A percentile compares a stretch with the other conserved stretches of the same genome.
phyloP scores from a whole-genome alignment of 805 yeast genomes.

The Zygosaccharomyces bailii region DNA sequence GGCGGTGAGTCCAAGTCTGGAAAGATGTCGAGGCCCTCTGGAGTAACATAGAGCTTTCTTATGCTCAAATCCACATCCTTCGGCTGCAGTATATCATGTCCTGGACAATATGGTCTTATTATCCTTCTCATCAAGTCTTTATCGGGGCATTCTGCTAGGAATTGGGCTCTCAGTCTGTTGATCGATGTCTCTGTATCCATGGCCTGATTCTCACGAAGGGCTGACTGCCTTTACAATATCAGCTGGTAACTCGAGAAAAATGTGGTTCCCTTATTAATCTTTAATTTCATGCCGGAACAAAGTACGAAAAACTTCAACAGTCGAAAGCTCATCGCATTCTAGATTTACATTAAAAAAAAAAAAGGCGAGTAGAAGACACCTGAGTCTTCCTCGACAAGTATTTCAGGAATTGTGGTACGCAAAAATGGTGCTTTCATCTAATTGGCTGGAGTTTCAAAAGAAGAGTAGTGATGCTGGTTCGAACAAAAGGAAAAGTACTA shows the following conservation, averaged over 20 bases:
- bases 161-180: slow-evolving; percentile 31
- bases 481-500: slow-evolving; percentile 11
- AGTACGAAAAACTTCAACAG: slow-evolving; percentile 4
- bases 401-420: no score
- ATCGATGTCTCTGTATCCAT: slow-evolving; percentile 32
- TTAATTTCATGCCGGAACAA: neutral
- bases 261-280: slow-evolving; percentile 2
- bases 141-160: slow-evolving; percentile 28
- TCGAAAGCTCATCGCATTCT: slow-evolving; percentile 12
- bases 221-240: neutral
- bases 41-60: slow-evolving; percentile 18
- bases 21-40: slow-evolving; percentile 24
- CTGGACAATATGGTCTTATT: slow-evolving; percentile 27
- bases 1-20: slow-evolving; percentile 33
- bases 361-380: no score
- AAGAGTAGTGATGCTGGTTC: slow-evolving; percentile 15
- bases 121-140: slow-evolving; percentile 33
- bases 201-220: no score
- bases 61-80: slow-evolving; percentile 15
- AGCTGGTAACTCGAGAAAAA: neutral
- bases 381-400: no score
- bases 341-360: neutral
- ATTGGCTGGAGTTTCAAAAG: slow-evolving; percentile 35
- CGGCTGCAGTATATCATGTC: slow-evolving; percentile 1
- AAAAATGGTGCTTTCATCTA: slow-evolving; percentile 36